These are phyloP conservation scores for Cordyceps javanica DNA, from an alignment of 2,329 filamentous ascomycete genomes.

Conservation along the genomic window DNA sequence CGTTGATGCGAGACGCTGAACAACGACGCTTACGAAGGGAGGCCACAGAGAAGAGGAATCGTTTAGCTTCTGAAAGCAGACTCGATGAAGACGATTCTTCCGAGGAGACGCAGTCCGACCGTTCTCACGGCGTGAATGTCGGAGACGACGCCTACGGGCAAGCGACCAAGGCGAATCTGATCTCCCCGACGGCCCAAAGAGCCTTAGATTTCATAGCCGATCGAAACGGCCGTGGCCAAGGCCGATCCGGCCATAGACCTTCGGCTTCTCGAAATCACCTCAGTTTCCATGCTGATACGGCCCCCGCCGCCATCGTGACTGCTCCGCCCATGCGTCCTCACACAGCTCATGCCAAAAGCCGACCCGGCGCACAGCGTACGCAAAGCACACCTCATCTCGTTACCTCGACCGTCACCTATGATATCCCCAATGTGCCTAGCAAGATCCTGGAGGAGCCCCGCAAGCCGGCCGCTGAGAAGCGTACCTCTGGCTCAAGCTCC, in stretches of 20 bases:
- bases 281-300: constrained; percentile 25
- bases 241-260: constrained; percentile 27
- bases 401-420: constrained; percentile 20
- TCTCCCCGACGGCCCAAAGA: constrained; percentile 41
- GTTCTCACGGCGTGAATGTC: constrained; percentile 35
- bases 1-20: constrained; percentile 57
- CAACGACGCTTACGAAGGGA: constrained; percentile 39
- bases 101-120: constrained; percentile 32
- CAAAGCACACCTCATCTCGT: constrained; percentile 45
- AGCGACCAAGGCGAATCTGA: constrained; percentile 25
- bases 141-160: constrained; percentile 32
- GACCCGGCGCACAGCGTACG: constrained; percentile 39
- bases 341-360: constrained; percentile 44
- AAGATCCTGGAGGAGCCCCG: constrained; percentile 29
- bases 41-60: constrained; percentile 26
- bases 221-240: constrained; percentile 27
- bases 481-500: constrained; percentile 45
- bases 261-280: constrained; percentile 26
- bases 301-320: constrained; percentile 17
- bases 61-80: constrained; percentile 37
- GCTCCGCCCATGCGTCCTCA: constrained; percentile 40
- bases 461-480: constrained; percentile 36
- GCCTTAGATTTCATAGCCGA: constrained; percentile 46
- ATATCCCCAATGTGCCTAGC: constrained; percentile 18
- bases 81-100: constrained; percentile 46